Percentiles rank a stretch among this genome's conserved stretches.
Evolutionary conservation across 495 filamentous ascomycete species (phyloP).

Genomic region (Penicillium salamii): DNA sequence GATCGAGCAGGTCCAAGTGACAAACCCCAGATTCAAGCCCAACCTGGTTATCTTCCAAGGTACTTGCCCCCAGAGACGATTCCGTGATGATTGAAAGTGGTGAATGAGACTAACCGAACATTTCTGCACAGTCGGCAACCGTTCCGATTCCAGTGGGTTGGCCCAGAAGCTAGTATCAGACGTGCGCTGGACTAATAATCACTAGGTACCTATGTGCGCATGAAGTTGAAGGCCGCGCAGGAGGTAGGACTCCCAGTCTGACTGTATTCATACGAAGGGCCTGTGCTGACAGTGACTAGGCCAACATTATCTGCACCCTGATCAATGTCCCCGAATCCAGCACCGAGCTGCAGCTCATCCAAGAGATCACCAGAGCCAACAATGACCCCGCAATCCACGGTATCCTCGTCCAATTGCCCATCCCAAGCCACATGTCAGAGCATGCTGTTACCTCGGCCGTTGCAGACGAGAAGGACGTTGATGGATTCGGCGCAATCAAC

Average conservation of each 20-base stretch:
- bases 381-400: constrained; percentile 85
- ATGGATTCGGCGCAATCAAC: constrained; percentile 90
- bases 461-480: constrained; percentile 91
- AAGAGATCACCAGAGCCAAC: constrained; percentile 77
- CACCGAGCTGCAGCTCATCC: constrained; percentile 80
- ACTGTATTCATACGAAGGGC: background rate
- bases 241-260: constrained; percentile 56
- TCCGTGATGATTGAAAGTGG: background rate
- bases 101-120: constrained; percentile 15
- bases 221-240: constrained; percentile 96
- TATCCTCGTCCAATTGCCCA: constrained; percentile 88
- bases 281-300: constrained; percentile 45
- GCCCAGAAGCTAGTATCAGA: constrained; percentile 1
- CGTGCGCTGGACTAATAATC: constrained; percentile 23
- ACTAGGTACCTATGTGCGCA: constrained; percentile 94
- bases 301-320: constrained; percentile 83
- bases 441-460: constrained; percentile 86
- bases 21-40: constrained; percentile 82
- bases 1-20: constrained; percentile 75
- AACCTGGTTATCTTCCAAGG: constrained; percentile 91
- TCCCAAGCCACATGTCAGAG: constrained; percentile 86
- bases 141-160: constrained; percentile 85
- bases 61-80: constrained; percentile 33
- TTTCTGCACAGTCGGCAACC: constrained; percentile 63
- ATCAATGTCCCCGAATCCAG: constrained; percentile 77